Conservation (phyloP, 208 protist species). For the Leishmania lainsoni region DNA sequence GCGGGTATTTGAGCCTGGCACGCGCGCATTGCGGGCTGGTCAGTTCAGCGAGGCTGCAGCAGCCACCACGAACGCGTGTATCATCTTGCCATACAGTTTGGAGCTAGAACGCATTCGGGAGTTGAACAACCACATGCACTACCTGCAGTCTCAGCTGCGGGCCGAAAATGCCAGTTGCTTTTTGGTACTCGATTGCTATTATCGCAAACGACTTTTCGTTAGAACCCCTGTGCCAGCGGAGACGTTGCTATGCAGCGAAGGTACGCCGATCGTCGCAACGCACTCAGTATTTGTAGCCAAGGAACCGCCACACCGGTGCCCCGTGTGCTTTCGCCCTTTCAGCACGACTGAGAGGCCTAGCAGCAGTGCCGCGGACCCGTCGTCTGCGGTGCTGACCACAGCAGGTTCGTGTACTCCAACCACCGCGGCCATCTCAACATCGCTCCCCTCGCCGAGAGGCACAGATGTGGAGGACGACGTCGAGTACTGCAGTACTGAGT, state of each 20-base stretch:
- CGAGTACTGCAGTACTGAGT: constrained; percentile 38
- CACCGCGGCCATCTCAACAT: constrained; percentile 12
- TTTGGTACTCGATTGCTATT: constrained; percentile 55
- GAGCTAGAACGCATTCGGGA: constrained; percentile 61
- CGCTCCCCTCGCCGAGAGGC: constrained; percentile 9
- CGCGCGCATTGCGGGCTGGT: constrained; percentile 63
- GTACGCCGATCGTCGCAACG: constrained; percentile 46
- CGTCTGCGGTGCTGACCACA: neutral
- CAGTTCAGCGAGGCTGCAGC: constrained; percentile 44
- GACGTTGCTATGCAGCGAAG: constrained; percentile 42
- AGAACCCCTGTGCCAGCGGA: constrained; percentile 10
- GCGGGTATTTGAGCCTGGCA: constrained; percentile 63
- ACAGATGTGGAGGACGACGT: constrained; percentile 19
- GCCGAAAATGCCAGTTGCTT: constrained; percentile 25
- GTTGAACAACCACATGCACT: constrained; percentile 59
- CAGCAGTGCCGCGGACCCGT: neutral
- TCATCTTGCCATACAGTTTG: constrained; percentile 54
- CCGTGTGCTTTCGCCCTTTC: constrained; percentile 47
- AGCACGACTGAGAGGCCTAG: constrained; percentile 2
- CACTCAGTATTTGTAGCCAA: constrained; percentile 43
- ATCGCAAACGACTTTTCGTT: constrained; percentile 52
- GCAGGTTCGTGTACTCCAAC: neutral
- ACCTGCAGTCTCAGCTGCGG: constrained; percentile 46
- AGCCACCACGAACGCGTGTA: constrained; percentile 36
- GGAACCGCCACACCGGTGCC: constrained; percentile 40